Percentiles rank a stretch among this genome's conserved stretches.
These are phyloP conservation scores for Aspergillus sp. DNA, from an alignment of 2,329 filamentous ascomycete species.

Conservation along the genomic window DNA sequence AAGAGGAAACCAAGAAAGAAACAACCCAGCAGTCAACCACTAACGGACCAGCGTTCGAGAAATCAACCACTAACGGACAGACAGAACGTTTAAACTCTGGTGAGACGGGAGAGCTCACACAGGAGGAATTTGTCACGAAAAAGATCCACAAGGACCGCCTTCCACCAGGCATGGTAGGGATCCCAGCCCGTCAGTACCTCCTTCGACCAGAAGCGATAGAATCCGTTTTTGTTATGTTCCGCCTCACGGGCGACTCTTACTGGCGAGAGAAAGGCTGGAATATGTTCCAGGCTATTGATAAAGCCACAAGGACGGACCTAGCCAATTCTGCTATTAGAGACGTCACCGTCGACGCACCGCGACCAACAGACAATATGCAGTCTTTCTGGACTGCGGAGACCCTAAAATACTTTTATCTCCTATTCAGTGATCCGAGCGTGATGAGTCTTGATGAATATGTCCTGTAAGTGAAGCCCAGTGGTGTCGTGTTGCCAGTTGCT, in stretches of 20 bases:
- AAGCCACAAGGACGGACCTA: conserved; percentile 60
- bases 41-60: not conserved
- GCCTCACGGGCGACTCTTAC: conserved; percentile 65
- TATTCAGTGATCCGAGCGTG: conserved; percentile 45
- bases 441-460: conserved; percentile 49
- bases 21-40: not conserved
- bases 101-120: conserved; percentile 25
- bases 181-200: conserved; percentile 40
- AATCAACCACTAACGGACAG: not conserved
- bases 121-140: conserved; percentile 39
- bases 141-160: conserved; percentile 45
- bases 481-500: not conserved
- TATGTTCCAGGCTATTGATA: conserved; percentile 68
- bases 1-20: not conserved
- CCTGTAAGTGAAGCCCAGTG: conserved; percentile 34
- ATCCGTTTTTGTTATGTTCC: conserved; percentile 75
- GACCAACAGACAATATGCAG: conserved; percentile 64
- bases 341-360: conserved; percentile 54
- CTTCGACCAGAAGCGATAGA: conserved; percentile 73
- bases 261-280: conserved; percentile 71
- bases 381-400: conserved; percentile 67
- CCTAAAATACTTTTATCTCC: conserved; percentile 49
- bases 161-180: conserved; percentile 42
- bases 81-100: not conserved
- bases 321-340: conserved; percentile 68